Evolutionary conservation across 2,329 filamentous ascomycete species (phyloP).

Genomic region (Sporothrix phasma): DNA sequence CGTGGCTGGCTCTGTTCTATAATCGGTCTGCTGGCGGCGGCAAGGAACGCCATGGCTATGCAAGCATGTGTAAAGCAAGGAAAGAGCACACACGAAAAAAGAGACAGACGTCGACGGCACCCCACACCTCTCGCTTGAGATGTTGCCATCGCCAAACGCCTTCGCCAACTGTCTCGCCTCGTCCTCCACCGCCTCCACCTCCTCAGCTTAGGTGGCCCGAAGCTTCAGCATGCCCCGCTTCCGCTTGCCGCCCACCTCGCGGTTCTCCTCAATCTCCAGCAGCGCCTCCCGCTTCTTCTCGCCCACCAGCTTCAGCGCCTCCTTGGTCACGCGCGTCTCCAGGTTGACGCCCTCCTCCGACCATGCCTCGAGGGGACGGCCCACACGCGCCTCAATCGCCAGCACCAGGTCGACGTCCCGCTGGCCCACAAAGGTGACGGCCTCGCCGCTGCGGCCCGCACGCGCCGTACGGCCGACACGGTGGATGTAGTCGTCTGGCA

Average conservation of each 20-base stretch:
- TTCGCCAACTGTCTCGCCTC: not conserved
- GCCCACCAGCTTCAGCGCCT: slow-evolving; percentile 80
- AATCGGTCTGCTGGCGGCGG: not conserved
- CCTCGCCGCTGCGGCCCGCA: slow-evolving; percentile 73
- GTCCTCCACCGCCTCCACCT: not conserved
- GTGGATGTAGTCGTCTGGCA: slow-evolving; percentile 96
- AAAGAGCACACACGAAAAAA: not conserved
- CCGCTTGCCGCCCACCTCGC: slow-evolving; percentile 81
- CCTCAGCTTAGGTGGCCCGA: slow-evolving; percentile 19
- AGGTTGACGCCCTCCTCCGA: slow-evolving; percentile 84
- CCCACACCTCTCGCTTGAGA: not conserved
- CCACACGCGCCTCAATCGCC: slow-evolving; percentile 78
- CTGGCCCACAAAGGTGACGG: slow-evolving; percentile 84
- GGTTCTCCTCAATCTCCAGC: slow-evolving; percentile 82
- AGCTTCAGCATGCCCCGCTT: slow-evolving; percentile 53
- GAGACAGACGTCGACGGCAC: not conserved
- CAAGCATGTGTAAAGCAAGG: not conserved
- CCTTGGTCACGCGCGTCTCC: slow-evolving; percentile 78
- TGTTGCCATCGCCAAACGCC: not conserved
- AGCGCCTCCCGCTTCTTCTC: slow-evolving; percentile 91
- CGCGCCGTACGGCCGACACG: slow-evolving; percentile 89
- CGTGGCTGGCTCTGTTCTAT: not conserved
- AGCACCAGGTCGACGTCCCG: slow-evolving; percentile 84
- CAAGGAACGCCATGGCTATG: not conserved
- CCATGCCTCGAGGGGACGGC: slow-evolving; percentile 72